Base-by-base conservation (phyloP, 1,284 basidiomycete genomes). In the Sanghuangporus sanghuang region DNA sequence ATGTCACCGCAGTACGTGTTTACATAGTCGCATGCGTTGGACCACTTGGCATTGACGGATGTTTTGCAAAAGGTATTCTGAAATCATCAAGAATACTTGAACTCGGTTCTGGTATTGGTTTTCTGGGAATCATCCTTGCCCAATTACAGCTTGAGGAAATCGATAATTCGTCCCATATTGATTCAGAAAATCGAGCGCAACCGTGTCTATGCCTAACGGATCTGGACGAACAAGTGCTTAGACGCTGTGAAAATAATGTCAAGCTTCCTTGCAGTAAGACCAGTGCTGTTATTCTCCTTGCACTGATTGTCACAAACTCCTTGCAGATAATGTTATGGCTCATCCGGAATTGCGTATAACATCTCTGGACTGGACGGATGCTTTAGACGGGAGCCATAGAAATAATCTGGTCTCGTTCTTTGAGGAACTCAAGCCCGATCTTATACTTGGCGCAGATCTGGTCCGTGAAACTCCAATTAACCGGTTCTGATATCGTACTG, bases 391-490 rank as follows among this genome's bases (percentile, higher is more conserved):
- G 14, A 36, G 16, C 38, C 53, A 36, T 38, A 54, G 35, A 18
- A 18, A 7, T 32, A 18, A 54, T 2, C 7, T 54, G 53, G 8
- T 35, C 16, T 11, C 32, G 18, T 67, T 81, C 3, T 69, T 90
- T 2, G 68, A 77, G 6, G 76, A 79, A 38, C 73, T 80, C 3
- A 69, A 77, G 23, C 75, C 81, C 2, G 83, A 89, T 52, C 61
- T 90, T 1, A 75, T 92, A 35, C 68, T 92, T 1, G 89, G 89
- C 12, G 86, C 90, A 42, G 90, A 92, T 70, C 76, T 92, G 52
- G 89, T 89, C 59, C 50, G 75, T 64, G 61, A 7, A 12, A 59
- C 75, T 73, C 32, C 44, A 8, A 12, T 38, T 62, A 52, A 63
- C 53, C 23, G 18, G 21, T 61, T 35, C 46, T 6, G 36, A 27